Evolutionary conservation across 768 basidiomycete species (phyloP).

Genomic region (Saitozyma sp.): DNA sequence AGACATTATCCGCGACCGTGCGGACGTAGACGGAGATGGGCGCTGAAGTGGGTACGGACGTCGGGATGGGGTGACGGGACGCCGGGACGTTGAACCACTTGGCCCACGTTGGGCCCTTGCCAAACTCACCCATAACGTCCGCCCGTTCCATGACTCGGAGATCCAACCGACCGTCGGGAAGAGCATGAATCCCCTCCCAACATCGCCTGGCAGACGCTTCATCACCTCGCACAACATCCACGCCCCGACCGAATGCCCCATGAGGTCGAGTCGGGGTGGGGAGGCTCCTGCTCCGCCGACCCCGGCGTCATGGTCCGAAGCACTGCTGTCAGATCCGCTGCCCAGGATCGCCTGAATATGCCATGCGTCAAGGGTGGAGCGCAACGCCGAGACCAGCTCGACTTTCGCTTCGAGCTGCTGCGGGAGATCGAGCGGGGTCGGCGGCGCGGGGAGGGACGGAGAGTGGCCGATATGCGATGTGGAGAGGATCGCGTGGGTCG

Average conservation of each 20-base stretch:
- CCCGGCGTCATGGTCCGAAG: neutral
- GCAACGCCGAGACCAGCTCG: constrained; percentile 58
- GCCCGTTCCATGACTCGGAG: constrained; percentile 65
- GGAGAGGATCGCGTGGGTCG: constrained; percentile 58
- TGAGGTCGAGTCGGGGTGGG: constrained; percentile 29
- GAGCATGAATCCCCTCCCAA: constrained; percentile 60
- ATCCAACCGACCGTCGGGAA: constrained; percentile 72
- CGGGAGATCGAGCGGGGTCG: constrained; percentile 52
- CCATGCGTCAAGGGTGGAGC: constrained; percentile 24
- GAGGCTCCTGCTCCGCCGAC: neutral
- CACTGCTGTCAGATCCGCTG: no score
- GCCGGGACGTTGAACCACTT: neutral
- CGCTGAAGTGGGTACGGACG: neutral
- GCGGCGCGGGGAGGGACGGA: constrained; percentile 53
- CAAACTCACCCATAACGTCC: constrained; percentile 59
- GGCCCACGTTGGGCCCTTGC: neutral
- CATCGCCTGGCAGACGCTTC: constrained; percentile 18
- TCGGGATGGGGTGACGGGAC: neutral
- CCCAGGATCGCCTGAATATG: neutral
- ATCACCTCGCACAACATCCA: constrained; percentile 68
- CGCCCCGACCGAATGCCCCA: constrained; percentile 67
- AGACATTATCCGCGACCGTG: no score
- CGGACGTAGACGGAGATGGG: neutral
- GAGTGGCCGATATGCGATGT: constrained; percentile 65
- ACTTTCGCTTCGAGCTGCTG: constrained; percentile 63